Conservation (phyloP, 208 protist genomes). For the Trypanosoma rangeli region DNA sequence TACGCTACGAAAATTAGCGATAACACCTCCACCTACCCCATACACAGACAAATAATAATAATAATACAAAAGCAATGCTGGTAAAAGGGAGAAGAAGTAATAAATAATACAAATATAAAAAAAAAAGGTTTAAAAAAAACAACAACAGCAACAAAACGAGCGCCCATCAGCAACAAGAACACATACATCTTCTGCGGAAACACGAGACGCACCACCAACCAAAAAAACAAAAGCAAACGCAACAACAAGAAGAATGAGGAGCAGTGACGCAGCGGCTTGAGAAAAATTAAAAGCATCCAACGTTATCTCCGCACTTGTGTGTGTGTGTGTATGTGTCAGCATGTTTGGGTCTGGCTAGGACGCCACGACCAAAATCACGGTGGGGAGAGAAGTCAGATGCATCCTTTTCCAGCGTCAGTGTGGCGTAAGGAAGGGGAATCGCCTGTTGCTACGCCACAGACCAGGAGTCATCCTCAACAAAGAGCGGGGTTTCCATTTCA, state of each 20-base stretch:
- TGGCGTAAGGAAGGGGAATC: not conserved
- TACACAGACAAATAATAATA: not conserved
- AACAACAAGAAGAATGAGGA: not conserved
- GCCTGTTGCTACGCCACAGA: slow-evolving; percentile 24
- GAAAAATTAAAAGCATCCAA: not conserved
- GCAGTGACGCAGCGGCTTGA: not conserved
- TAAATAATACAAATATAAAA: too few relatives aligned
- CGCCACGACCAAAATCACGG: too few relatives aligned
- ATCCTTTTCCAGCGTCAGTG: not conserved
- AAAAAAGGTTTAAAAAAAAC: too few relatives aligned
- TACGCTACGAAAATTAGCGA: not conserved
- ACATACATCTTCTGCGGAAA: too few relatives aligned
- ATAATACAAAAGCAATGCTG: not conserved
- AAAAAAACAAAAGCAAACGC: not conserved
- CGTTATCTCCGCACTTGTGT: too few relatives aligned
- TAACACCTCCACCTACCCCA: not conserved
- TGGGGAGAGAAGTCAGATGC: not conserved
- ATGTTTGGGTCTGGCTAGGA: too few relatives aligned
- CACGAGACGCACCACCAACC: too few relatives aligned
- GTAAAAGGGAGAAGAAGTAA: not conserved
- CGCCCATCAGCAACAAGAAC: too few relatives aligned
- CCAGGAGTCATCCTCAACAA: slow-evolving; percentile 37
- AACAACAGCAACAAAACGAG: too few relatives aligned
- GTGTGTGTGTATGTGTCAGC: too few relatives aligned
- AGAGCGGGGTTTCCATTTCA: slow-evolving; percentile 66